A percentile compares a stretch with the other conserved stretches of the same genome.
phyloP scores from a whole-genome alignment of 192 early-diverging fungal genomes.

The Coemansia sp. region DNA sequence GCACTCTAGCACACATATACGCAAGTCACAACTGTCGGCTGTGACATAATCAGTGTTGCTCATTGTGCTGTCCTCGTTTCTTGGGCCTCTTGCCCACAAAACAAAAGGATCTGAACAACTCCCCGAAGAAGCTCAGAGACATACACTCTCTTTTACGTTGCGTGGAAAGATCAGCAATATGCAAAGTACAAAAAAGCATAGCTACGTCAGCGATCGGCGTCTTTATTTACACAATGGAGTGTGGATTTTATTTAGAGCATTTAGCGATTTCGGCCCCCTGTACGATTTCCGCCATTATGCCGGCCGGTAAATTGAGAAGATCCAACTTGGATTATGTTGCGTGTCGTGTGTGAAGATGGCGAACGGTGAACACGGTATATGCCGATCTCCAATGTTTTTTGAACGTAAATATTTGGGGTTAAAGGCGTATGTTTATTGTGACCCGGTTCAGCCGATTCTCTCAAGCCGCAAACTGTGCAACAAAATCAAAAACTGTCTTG shows the following conservation, averaged over 20 bases:
- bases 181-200: neutral
- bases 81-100: neutral
- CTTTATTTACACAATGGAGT: conserved; percentile 4
- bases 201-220: conserved; percentile 6
- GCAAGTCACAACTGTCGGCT: neutral
- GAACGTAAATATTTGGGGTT: conserved; percentile 1
- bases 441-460: neutral
- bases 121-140: neutral
- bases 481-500: conserved; percentile 23
- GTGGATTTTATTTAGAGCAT: neutral
- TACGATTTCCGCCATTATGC: conserved; percentile 2
- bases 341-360: neutral
- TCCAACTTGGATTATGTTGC: neutral
- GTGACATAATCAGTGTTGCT: neutral
- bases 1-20: neutral
- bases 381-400: neutral
- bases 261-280: neutral
- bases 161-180: conserved; percentile 5
- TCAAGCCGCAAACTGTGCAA: conserved; percentile 15
- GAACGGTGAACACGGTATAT: neutral
- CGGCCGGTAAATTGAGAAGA: conserved; percentile 17
- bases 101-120: conserved; percentile 3
- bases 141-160: neutral
- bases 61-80: neutral
- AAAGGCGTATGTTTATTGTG: conserved; percentile 1